Percentiles rank a stretch among this genome's conserved stretches.
These are phyloP conservation scores for Pythium aristosporum DNA, from an alignment of 352 stramenopile genomes.

Conservation along the genomic window DNA sequence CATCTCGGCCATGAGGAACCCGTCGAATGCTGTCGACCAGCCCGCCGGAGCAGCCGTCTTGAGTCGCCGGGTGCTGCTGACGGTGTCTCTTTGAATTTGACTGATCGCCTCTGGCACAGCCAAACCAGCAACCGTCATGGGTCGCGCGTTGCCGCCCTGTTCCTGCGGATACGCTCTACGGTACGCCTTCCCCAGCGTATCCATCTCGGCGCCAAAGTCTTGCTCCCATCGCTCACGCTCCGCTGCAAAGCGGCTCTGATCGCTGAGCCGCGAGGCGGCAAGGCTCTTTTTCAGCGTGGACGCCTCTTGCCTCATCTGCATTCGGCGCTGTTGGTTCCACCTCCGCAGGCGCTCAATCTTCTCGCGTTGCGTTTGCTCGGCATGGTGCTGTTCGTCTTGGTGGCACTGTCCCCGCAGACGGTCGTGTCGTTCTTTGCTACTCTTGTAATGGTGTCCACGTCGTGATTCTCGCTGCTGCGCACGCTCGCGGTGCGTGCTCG, in stretches of 20 bases:
- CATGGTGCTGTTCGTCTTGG: constrained; percentile 20
- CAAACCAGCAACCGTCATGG: constrained; percentile 56
- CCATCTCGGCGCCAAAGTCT: constrained; percentile 54
- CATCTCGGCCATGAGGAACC: not conserved
- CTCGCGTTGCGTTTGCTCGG: constrained; percentile 25
- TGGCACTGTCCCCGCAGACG: constrained; percentile 37
- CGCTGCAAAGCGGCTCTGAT: constrained; percentile 18
- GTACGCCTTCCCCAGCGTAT: constrained; percentile 39
- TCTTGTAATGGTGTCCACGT: constrained; percentile 43
- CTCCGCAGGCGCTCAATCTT: constrained; percentile 44
- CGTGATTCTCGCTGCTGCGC: constrained; percentile 38
- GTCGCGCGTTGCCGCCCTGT: constrained; percentile 16
- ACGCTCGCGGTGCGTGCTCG: constrained; percentile 37
- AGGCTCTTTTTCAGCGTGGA: constrained; percentile 25
- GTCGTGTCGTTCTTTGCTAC: constrained; percentile 46
- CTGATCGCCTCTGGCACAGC: constrained; percentile 45
- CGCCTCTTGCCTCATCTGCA: constrained; percentile 39
- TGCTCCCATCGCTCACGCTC: constrained; percentile 53
- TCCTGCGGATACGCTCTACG: constrained; percentile 30
- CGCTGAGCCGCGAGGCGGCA: constrained; percentile 21
- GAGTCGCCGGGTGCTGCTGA: constrained; percentile 42
- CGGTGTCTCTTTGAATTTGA: constrained; percentile 43
- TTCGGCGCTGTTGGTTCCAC: constrained; percentile 36
- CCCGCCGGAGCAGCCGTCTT: constrained; percentile 37
- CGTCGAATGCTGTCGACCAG: constrained; percentile 9